Evolutionary conservation across 2,329 filamentous ascomycete species (phyloP), one percentile per base, ranked within the genome.

Genomic region (Thermoascus crustaceus): DNA sequence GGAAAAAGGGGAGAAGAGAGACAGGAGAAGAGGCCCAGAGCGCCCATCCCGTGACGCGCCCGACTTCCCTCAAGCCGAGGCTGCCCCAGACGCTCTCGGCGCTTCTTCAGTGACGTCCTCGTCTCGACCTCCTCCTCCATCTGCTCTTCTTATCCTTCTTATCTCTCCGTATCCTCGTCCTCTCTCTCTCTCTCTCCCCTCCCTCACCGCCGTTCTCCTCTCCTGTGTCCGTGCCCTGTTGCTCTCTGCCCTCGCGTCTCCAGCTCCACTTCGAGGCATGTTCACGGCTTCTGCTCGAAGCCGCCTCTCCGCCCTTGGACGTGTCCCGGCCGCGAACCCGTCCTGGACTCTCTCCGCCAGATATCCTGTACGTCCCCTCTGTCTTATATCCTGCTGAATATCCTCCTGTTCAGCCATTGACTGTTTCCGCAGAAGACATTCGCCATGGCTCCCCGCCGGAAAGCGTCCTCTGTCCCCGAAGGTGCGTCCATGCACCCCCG

Each of bases 381-480:
- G 23, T 30, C 35, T 30, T 14, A 13, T 34, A 19, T 24, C 11
- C 19, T 14, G 19, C n/a, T 26, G 10, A 24, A 4, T 4, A 19
- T 20, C 21, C 8, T 13, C 13, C 8, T 32, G 21, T 27, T 9
- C 11, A 32, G 7, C 14, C 39, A 37, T 26, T 38, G 34, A 41
- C 39, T 46, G 33, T 11, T 11, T 22, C 34, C n/a, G 36, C 26
- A 36, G 13, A 35, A 64, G 61, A 48, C 53, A 42, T 50, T 55
- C 37, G 48, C 53, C 41, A 65, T 65, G 61, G 58, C 61, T 45
- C 49, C 60, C 40, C 53, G 56, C 21, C 56, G 63, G 45, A 61
- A 66, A 43, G 57, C 60, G 35, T 68, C 64, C 30, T 66, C 64
- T 14, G 57, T 67, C 37, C 61, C 63, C 18, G 62, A 68, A 54